Percentiles rank a stretch among this genome's conserved stretches.
These are phyloP conservation scores for Sanghuangporus weigelae DNA, from an alignment of 1,284 basidiomycete genomes.

Conservation along the genomic window DNA sequence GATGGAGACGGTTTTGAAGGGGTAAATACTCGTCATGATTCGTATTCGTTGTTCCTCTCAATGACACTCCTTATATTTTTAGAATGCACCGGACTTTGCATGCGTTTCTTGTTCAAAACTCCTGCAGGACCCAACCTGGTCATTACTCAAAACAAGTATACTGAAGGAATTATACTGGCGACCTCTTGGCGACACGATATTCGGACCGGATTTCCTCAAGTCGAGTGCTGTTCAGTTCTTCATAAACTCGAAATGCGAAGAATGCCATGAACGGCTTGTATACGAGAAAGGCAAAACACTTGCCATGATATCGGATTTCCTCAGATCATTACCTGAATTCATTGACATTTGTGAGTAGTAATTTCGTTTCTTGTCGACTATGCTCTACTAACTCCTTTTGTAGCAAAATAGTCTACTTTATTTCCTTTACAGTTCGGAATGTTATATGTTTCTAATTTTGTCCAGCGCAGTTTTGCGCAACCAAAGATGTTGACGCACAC, in stretches of 20 bases:
- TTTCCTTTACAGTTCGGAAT: too few relatives aligned
- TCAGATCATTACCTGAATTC: slow-evolving; percentile 15
- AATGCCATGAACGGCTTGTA: slow-evolving; percentile 16
- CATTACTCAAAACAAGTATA: slow-evolving; percentile 17
- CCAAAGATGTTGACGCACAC: too few relatives aligned
- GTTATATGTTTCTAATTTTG: too few relatives aligned
- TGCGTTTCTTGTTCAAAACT: slow-evolving; percentile 15
- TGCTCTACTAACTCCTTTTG: neutral
- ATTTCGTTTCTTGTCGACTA: neutral
- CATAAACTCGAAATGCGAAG: slow-evolving; percentile 17
- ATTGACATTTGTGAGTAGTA: slow-evolving; percentile 10
- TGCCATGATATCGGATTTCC: slow-evolving; percentile 18
- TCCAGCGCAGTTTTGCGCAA: too few relatives aligned
- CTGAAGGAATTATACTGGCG: slow-evolving; percentile 15
- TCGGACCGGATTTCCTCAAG: slow-evolving; percentile 15
- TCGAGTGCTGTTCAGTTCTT: slow-evolving; percentile 17
- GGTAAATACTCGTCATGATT: neutral
- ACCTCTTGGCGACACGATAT: slow-evolving; percentile 17
- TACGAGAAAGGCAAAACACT: slow-evolving; percentile 18
- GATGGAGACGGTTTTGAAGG: slow-evolving; percentile 16
- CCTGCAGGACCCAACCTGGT: slow-evolving; percentile 16
- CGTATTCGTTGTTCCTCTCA: neutral
- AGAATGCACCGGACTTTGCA: slow-evolving; percentile 13
- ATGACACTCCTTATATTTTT: neutral
- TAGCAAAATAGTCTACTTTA: neutral